phyloP scores from a whole-genome alignment of 73 alveolate genomes.

The Paramecium sonneborni region DNA sequence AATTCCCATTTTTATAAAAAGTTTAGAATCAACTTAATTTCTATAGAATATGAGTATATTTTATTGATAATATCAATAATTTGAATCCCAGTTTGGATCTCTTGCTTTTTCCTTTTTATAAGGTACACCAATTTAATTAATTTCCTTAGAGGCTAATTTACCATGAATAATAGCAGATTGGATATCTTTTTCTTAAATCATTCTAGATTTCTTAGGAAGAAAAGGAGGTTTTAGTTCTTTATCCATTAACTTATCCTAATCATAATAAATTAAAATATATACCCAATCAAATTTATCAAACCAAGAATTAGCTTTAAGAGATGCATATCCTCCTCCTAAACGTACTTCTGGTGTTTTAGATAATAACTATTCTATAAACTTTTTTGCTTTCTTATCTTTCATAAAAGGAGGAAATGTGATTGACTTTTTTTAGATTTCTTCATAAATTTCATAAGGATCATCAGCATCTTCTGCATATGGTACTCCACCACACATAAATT shows the following conservation, averaged over 20 bases:
- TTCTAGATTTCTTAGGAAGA: slow-evolving; percentile 42
- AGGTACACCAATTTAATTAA: slow-evolving; percentile 1
- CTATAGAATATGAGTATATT: not conserved
- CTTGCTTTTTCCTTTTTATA: slow-evolving; percentile 59
- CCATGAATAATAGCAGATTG: not conserved
- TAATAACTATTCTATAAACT: slow-evolving; percentile 61
- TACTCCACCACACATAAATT: slow-evolving; percentile 84
- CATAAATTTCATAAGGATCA: slow-evolving; percentile 85
- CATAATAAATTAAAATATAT: not conserved
- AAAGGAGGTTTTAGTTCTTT: slow-evolving; percentile 56
- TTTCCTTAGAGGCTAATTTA: slow-evolving; percentile 36
- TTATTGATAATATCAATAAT: slow-evolving; percentile 32
- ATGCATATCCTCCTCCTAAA: slow-evolving; percentile 65
- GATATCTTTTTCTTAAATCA: slow-evolving; percentile 12
- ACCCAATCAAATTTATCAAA: slow-evolving; percentile 73
- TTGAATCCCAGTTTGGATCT: slow-evolving; percentile 63
- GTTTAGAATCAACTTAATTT: not conserved
- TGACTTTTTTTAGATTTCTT: slow-evolving; percentile 71
- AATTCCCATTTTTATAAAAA: not conserved
- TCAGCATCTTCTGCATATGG: slow-evolving; percentile 88
- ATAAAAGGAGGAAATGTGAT: slow-evolving; percentile 76
- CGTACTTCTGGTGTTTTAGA: slow-evolving; percentile 65
- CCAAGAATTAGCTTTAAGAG: slow-evolving; percentile 70
- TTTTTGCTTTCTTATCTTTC: slow-evolving; percentile 68
- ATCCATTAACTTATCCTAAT: slow-evolving; percentile 51